These are phyloP conservation scores for Wickerhamomyces pijperi DNA, from an alignment of 805 yeast species.

Conservation along the genomic window DNA sequence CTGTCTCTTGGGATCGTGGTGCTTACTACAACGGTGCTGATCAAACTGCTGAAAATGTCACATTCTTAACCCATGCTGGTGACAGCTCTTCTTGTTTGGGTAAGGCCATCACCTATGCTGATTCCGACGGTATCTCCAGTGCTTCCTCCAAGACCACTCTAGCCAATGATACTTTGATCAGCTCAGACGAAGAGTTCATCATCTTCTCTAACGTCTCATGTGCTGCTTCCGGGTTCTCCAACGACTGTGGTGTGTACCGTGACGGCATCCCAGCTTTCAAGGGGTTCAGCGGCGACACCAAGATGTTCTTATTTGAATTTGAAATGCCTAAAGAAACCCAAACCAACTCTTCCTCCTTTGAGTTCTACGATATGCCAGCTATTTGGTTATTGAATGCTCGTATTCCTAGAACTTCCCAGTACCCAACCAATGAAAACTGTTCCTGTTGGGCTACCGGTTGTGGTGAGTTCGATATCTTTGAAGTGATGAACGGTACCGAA, in stretches of 20 bases:
- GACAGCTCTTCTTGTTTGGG: slow-evolving; percentile 53
- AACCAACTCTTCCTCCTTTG: slow-evolving; percentile 18
- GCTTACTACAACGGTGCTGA: slow-evolving; percentile 46
- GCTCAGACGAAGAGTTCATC: slow-evolving; percentile 48
- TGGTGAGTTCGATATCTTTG: slow-evolving; percentile 72
- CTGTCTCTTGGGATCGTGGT: slow-evolving; percentile 43
- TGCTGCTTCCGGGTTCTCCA: slow-evolving; percentile 37
- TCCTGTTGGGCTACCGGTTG: slow-evolving; percentile 74
- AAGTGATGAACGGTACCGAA: slow-evolving; percentile 56
- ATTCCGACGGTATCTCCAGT: slow-evolving; percentile 36
- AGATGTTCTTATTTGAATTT: slow-evolving; percentile 66
- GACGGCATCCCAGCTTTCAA: slow-evolving; percentile 64
- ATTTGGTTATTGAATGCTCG: slow-evolving; percentile 67
- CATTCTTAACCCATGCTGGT: slow-evolving; percentile 60
- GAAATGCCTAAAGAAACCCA: slow-evolving; percentile 47
- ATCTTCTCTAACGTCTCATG: slow-evolving; percentile 53
- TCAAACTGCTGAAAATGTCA: slow-evolving; percentile 47
- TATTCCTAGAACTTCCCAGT: slow-evolving; percentile 68
- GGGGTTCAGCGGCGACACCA: slow-evolving; percentile 55
- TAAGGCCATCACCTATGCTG: slow-evolving; percentile 54
- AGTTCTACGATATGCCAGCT: slow-evolving; percentile 54
- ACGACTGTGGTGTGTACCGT: slow-evolving; percentile 70
- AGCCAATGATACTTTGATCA: slow-evolving; percentile 33
- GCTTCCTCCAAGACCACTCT: slow-evolving; percentile 39
- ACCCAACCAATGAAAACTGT: slow-evolving; percentile 48